Evolutionary conservation across 2,329 filamentous ascomycete genomes (phyloP).

Genomic region (Aspergillus eucalypticola): DNA sequence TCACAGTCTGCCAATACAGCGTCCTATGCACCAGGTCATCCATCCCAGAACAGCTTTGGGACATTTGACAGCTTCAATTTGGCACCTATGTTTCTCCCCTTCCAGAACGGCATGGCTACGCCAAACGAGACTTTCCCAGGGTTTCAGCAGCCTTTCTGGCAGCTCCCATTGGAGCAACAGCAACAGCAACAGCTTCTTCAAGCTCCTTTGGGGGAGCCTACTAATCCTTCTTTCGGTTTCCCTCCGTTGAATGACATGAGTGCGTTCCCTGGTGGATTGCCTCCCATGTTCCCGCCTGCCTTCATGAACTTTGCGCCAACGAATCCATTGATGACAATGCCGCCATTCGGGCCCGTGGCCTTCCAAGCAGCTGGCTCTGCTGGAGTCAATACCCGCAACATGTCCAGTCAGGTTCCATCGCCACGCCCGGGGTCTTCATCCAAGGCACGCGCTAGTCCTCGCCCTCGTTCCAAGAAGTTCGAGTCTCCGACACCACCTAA

Average conservation of each 20-base stretch:
- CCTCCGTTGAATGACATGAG: constrained; percentile 16
- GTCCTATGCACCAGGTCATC: background rate
- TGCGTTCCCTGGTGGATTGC: constrained; percentile 8
- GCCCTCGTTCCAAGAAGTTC: background rate
- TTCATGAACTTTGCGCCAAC: constrained; percentile 17
- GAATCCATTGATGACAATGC: constrained; percentile 9
- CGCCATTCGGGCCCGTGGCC: constrained; percentile 14
- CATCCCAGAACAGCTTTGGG: background rate
- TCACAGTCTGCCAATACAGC: background rate
- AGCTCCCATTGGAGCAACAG: background rate
- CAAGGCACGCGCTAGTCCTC: too few species aligned
- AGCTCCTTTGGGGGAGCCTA: constrained; percentile 5
- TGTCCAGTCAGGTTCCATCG: background rate
- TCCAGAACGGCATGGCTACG: constrained; percentile 2
- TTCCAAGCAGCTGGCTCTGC: constrained; percentile 8
- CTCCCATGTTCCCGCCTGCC: constrained; percentile 13
- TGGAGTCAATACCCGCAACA: background rate
- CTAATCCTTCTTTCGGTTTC: constrained; percentile 8
- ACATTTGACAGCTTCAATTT: constrained; percentile 12
- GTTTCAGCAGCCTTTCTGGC: constrained; percentile 13
- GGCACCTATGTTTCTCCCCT: constrained; percentile 5
- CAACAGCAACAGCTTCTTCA: constrained; percentile 11
- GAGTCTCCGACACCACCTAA: background rate
- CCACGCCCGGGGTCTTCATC: background rate
- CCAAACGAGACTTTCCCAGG: background rate